phyloP scores from a whole-genome alignment of 345 rosid species.

The Eucalyptus caleyi region DNA sequence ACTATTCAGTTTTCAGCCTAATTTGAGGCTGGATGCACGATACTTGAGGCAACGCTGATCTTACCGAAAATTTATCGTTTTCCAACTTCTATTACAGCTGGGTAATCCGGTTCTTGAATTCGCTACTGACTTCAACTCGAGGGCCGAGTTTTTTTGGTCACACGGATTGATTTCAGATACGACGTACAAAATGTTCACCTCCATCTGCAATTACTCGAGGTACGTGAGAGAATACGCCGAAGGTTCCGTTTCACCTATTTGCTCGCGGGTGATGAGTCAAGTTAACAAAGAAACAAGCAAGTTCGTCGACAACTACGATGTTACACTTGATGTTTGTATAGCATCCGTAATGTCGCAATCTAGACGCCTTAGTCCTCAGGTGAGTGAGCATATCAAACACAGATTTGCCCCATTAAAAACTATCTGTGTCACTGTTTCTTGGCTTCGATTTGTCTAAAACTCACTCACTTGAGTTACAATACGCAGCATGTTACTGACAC shows the following conservation, averaged over 20 bases:
- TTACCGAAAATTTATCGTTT: not conserved
- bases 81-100: conserved; percentile 29
- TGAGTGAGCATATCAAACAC: not conserved
- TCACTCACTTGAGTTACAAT: not conserved
- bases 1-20: not conserved
- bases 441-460: not conserved
- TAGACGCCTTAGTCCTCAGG: conserved; percentile 58
- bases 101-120: conserved; percentile 94
- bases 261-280: conserved; percentile 81
- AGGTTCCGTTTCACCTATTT: conserved; percentile 57
- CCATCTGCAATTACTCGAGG: conserved; percentile 80
- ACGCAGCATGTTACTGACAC: conserved; percentile 64
- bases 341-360: conserved; percentile 77
- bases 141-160: conserved; percentile 98
- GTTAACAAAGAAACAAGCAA: conserved; percentile 78
- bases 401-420: not conserved
- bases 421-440: not conserved
- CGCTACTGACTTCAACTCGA: conserved; percentile 77
- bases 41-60: not conserved
- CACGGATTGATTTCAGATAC: conserved; percentile 92
- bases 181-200: conserved; percentile 77
- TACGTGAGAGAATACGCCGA: conserved; percentile 84
- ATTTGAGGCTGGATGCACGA: not conserved
- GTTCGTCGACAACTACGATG: conserved; percentile 91
- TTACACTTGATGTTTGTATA: conserved; percentile 89